Percentiles rank a stretch among this genome's conserved stretches.
Conservation (phyloP, 345 rosid genomes). For the Populus davidiana region DNA sequence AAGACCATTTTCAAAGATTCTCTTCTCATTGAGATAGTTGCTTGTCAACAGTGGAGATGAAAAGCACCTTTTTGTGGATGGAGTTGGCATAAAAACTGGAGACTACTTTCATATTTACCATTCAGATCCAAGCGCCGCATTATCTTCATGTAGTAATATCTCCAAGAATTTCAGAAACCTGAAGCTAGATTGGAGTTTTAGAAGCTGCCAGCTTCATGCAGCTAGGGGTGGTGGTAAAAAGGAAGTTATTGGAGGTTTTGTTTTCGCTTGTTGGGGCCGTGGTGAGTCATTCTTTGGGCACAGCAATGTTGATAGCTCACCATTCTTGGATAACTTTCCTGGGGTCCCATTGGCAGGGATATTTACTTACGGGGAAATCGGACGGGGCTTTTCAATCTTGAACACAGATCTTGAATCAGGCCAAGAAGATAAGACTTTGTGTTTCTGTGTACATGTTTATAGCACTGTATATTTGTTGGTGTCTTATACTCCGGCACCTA, state of each 20-base stretch:
- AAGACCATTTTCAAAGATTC: background rate
- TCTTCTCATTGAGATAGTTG: background rate
- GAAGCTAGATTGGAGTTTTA: constrained; percentile 32
- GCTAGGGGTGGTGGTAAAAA: constrained; percentile 11
- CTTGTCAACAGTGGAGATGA: constrained; percentile 53
- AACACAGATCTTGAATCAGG: constrained; percentile 7
- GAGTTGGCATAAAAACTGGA: constrained; percentile 53
- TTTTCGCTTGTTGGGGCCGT: constrained; percentile 52
- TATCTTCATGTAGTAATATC: constrained; percentile 33
- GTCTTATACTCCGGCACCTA: constrained; percentile 31
- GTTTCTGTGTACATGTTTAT: constrained; percentile 46
- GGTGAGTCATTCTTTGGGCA: constrained; percentile 47
- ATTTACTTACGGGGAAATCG: constrained; percentile 64
- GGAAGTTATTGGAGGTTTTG: constrained; percentile 68
- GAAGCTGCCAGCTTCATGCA: constrained; percentile 8
- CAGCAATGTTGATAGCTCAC: constrained; percentile 48
- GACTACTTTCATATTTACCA: constrained; percentile 63
- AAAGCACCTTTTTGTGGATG: constrained; percentile 51
- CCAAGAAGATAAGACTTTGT: constrained; percentile 21
- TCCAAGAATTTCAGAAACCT: constrained; percentile 35
- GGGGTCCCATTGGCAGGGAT: constrained; percentile 56
- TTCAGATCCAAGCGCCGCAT: constrained; percentile 42
- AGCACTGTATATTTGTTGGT: constrained; percentile 63
- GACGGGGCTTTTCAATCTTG: constrained; percentile 35
- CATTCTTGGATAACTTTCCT: constrained; percentile 63